Conservation (phyloP, 2,329 filamentous ascomycete species). For the Waltergamsia citrina region DNA sequence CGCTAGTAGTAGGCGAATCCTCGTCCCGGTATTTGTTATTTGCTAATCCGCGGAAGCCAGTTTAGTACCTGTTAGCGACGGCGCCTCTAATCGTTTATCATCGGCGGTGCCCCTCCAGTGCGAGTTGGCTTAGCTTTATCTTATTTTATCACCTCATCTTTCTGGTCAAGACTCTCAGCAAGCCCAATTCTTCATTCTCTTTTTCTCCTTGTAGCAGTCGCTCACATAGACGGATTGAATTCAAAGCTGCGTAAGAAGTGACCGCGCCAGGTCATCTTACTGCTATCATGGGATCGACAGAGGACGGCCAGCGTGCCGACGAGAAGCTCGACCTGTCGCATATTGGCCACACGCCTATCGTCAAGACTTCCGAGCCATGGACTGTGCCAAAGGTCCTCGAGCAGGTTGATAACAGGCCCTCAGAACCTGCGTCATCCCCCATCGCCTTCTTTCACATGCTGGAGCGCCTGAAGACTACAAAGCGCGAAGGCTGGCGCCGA, state of each 20-base stretch:
- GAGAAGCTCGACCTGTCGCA: conserved; percentile 8
- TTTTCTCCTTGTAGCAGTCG: no score
- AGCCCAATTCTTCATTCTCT: no score
- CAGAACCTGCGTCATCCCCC: conserved; percentile 58
- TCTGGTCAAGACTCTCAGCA: no score
- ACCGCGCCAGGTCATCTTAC: neutral
- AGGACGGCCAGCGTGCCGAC: conserved; percentile 1
- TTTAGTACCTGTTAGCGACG: no score
- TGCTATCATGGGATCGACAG: conserved; percentile 4
- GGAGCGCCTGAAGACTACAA: conserved; percentile 89
- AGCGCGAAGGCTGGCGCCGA: conserved; percentile 89
- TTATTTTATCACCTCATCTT: no score
- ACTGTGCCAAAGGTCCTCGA: conserved; percentile 53
- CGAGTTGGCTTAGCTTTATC: no score
- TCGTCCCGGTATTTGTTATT: no score
- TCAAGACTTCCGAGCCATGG: conserved; percentile 39
- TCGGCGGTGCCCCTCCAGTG: no score
- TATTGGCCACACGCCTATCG: conserved; percentile 23
- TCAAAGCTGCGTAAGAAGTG: neutral
- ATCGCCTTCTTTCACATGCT: conserved; percentile 91
- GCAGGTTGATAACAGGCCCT: conserved; percentile 55
- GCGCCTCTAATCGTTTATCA: no score
- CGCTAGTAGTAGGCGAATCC: no score
- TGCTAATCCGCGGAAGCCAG: no score
- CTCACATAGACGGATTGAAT: neutral